Evolutionary conservation across 2,329 filamentous ascomycete species (phyloP), one percentile per base, ranked within the genome.

Genomic region (Penicillium sp.): DNA sequence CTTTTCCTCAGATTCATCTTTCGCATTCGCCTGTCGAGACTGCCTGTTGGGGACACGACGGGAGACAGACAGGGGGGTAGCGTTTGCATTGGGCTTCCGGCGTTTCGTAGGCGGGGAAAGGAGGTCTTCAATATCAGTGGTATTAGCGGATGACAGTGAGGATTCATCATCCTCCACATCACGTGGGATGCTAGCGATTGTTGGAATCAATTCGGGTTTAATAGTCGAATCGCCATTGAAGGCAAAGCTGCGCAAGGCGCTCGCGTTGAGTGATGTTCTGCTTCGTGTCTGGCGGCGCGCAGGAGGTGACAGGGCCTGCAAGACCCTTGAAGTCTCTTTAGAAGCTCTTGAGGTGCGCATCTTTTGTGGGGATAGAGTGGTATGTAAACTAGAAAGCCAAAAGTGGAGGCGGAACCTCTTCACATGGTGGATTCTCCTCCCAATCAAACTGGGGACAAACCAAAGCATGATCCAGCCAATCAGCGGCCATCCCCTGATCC

Each of bases 331-430:
- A 1, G 85, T 84, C 27, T 88, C 85, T 65, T 80, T 80, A 9
- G 85, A 85, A 52, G 86, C 73, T 43, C 81, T 78, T 9, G 85
- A 87, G 4, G 84, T 83, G 43, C 81, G 78, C 85, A 87, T 87
- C 35, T n/a, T 47, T 49, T 37, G 35, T 29, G 27, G 37, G 10
- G 19, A 2, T 23, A 23, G n/a, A 42, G 39, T 14, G 19, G 19
- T 11, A 23, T 13, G 19, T 13, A 4, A 19, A 42, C 9, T 42
- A 23, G 39, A 42, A 23, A 23, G 27, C 4, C 26, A 48, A 7
- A 21, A 42, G 35, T 29, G 46, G 45, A 21, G 43, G 31, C 54
- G 27, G n/a, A 42, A 42, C 13, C 39, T 6, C 19, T 23, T 42
- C 63, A 67, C 61, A 69, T 69, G 62, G 31, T 31, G 51, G 51